Base-by-base conservation (phyloP, 352 stramenopile genomes). In the Globisporangium polare region DNA sequence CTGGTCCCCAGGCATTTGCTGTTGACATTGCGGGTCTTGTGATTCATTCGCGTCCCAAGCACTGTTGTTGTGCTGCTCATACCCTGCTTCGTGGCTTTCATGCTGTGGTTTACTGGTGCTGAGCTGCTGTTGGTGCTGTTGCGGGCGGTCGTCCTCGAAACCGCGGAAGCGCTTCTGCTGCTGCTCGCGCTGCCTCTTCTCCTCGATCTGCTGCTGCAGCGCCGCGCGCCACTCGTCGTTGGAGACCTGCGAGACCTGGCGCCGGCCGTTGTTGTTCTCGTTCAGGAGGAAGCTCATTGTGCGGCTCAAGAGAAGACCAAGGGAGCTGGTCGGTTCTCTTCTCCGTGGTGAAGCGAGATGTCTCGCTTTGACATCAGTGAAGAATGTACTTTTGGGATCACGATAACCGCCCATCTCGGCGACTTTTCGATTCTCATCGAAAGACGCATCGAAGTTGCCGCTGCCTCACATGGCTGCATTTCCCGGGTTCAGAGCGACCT, bases 191-290 rank as follows among this genome's bases (percentile, higher is more conserved):
- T 55, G 27, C 33, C 76, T 60, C 50, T 78, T 80, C 41, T 77
- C 73, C 12, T 63, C 58, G 26, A 75, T 63, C 58, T 78, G 70
- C 50, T 76, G 67, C 45, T 74, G 49, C 20, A 80, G 55, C 6
- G 73, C 70, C 37, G 67, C 60, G 6, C 67, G 67, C 73, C 73
- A 78, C 43, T 78, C 69, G 13, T 77, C 67, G 22, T 72, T 74
- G 1, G 63, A 68, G 22, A 72, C 54, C 20, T 75, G 68, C 20
- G 64, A 27, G 31, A 80, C 43, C 13, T 62, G 67, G 1, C 70
- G 64, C 13, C 70, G 67, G 12, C 65, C 53, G 20, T 15, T 26
- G 31, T 18, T 43, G 26, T 55, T 37, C 31, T 66, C 60, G 27
- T 56, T 37, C 20, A 45, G 3, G n/a, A 68, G 31, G 41, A 68